A percentile compares a stretch with the other conserved stretches of the same genome.
Evolutionary conservation across 805 yeast species (phyloP).

Genomic region (Scheffersomyces amazonensis): DNA sequence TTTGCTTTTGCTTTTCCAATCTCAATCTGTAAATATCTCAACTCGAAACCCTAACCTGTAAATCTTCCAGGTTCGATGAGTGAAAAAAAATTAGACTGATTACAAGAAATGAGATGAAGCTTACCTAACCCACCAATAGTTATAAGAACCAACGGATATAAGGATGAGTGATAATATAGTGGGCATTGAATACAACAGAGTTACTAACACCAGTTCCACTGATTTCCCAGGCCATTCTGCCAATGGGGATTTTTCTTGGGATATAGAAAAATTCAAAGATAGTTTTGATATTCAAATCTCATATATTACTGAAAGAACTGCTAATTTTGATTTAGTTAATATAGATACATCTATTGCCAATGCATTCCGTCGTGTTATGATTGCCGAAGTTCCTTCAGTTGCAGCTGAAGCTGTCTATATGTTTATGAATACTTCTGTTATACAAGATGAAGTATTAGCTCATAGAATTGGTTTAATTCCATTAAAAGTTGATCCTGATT

Average conservation of each 20-base stretch:
- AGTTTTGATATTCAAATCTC: conserved; percentile 65
- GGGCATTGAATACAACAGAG: conserved; percentile 87
- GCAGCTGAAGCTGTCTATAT: conserved; percentile 92
- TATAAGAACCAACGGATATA: too few species aligned
- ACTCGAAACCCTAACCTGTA: too few species aligned
- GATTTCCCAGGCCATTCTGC: conserved; percentile 88
- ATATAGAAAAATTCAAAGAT: conserved; percentile 72
- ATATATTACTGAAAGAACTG: conserved; percentile 61
- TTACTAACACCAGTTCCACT: conserved; percentile 81
- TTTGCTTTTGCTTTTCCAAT: background rate
- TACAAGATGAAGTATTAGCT: conserved; percentile 95
- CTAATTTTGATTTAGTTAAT: conserved; percentile 83
- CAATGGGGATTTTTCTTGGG: conserved; percentile 73
- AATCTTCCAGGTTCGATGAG: background rate
- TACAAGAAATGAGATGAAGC: too few species aligned
- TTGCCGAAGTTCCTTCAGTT: conserved; percentile 92
- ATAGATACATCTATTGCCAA: conserved; percentile 92
- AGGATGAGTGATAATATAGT: conserved; percentile 45
- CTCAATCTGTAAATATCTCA: background rate
- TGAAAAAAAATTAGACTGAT: too few species aligned
- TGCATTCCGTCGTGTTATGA: conserved; percentile 96
- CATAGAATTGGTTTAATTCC: conserved; percentile 94
- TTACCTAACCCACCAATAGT: too few species aligned
- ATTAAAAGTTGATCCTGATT: conserved; percentile 86
- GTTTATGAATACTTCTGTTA: conserved; percentile 92